A percentile compares a stretch with the other conserved stretches of the same genome.
phyloP scores from a whole-genome alignment of 2,329 filamentous ascomycete species.

The Plenodomus biglobosus region DNA sequence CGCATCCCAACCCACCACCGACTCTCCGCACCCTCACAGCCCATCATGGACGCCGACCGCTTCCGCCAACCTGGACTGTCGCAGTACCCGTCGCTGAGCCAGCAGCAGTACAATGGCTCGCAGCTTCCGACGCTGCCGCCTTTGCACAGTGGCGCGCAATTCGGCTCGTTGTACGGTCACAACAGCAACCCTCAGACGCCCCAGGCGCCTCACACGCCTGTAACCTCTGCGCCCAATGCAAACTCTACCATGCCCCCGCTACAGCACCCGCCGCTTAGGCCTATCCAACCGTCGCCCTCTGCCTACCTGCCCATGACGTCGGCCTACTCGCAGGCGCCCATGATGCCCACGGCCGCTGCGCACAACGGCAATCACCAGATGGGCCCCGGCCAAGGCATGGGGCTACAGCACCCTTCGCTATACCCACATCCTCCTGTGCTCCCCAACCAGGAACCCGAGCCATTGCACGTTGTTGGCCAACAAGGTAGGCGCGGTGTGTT shows the following conservation, averaged over 20 bases:
- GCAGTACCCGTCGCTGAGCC: conserved; percentile 37
- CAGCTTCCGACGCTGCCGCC: conserved; percentile 42
- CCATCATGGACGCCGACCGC: conserved; percentile 41
- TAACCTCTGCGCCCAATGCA: conserved; percentile 34
- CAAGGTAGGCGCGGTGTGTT: conserved; percentile 90
- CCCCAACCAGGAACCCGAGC: conserved; percentile 55
- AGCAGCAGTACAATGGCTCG: conserved; percentile 35
- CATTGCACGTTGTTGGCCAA: conserved; percentile 90
- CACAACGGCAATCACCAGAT: conserved; percentile 39
- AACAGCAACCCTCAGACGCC: conserved; percentile 45
- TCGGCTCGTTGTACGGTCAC: conserved; percentile 39
- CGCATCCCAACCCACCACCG: conserved; percentile 13
- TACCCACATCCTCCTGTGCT: conserved; percentile 42
- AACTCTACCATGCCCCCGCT: conserved; percentile 39
- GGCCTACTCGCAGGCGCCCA: conserved; percentile 40
- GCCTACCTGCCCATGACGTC: conserved; percentile 37
- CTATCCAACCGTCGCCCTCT: conserved; percentile 43
- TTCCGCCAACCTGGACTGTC: conserved; percentile 40
- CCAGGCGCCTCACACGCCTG: conserved; percentile 41
- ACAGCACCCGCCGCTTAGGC: conserved; percentile 42
- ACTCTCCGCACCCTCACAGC: conserved; percentile 12
- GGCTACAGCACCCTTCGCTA: conserved; percentile 42
- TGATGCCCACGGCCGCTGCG: conserved; percentile 38
- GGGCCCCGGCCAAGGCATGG: conserved; percentile 44
- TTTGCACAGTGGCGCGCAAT: conserved; percentile 36